Evolutionary conservation across 176 grass and related monocot species (phyloP).

Genomic region (Oryza nivara): DNA sequence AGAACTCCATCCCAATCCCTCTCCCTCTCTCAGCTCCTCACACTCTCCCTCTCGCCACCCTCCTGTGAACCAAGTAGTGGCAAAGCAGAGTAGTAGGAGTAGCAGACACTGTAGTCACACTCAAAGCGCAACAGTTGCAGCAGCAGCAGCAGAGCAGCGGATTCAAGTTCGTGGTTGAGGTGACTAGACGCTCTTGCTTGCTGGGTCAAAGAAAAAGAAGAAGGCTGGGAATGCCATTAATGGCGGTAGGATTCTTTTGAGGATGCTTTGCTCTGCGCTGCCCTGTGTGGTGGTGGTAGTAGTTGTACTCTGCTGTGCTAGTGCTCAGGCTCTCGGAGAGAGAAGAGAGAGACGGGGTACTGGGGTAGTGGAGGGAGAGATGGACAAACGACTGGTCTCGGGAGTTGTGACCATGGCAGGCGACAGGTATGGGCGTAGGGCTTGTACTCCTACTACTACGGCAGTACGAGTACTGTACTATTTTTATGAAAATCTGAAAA

Average conservation of each 20-base stretch:
- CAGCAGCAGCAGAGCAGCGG: too few species aligned
- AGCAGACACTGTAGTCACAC: too few species aligned
- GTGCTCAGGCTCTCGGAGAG: neutral
- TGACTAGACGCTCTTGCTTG: neutral
- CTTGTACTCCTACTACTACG: too few species aligned
- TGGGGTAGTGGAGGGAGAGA: neutral
- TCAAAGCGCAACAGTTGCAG: neutral
- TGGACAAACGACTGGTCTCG: neutral
- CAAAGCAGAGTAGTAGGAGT: neutral
- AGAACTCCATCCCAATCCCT: slow-evolving; percentile 33
- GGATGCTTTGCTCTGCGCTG: neutral
- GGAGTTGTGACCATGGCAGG: neutral
- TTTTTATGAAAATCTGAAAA: neutral
- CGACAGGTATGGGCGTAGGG: neutral
- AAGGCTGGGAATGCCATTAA: slow-evolving; percentile 11
- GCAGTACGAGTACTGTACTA: too few species aligned
- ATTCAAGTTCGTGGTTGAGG: neutral
- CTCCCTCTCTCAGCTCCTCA: neutral
- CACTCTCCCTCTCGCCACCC: neutral
- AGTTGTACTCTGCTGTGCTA: neutral
- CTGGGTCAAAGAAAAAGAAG: slow-evolving; percentile 35
- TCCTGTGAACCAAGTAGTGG: neutral
- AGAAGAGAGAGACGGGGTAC: too few species aligned
- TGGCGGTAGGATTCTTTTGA: slow-evolving; percentile 27
- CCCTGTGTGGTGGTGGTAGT: neutral